Evolutionary conservation across 495 filamentous ascomycete genomes (phyloP).

Genomic region (Aspergillus nanangensis): DNA sequence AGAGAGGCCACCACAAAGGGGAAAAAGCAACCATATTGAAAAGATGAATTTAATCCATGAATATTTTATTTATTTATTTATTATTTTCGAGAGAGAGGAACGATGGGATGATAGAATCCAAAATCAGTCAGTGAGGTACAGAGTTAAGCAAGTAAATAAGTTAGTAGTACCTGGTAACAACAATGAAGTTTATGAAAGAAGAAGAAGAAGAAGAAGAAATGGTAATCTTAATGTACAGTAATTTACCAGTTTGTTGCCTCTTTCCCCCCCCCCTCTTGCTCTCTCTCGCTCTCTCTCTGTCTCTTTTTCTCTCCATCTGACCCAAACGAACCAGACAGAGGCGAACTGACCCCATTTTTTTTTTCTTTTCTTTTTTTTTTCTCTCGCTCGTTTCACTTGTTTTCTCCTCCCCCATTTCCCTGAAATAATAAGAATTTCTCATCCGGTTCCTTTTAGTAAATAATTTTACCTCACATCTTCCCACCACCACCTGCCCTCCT

Average conservation of each 20-base stretch:
- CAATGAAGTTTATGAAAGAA: too few species aligned
- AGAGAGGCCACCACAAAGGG: neutral
- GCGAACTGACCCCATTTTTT: neutral
- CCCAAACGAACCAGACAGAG: neutral
- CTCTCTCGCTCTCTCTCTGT: neutral
- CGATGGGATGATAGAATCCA: too few species aligned
- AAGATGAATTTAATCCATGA: neutral
- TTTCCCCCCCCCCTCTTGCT: too few species aligned
- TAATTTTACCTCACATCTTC: conserved; percentile 43
- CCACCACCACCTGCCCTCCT: too few species aligned
- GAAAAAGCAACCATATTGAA: neutral
- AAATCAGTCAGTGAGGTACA: too few species aligned
- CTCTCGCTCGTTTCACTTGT: conserved; percentile 7
- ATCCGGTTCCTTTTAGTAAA: conserved; percentile 38
- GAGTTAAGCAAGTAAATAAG: too few species aligned
- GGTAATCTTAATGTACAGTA: too few species aligned
- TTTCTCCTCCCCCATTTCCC: conserved; percentile 7
- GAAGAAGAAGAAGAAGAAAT: too few species aligned
- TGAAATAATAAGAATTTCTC: conserved; percentile 20
- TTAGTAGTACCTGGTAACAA: too few species aligned
- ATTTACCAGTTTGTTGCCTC: too few species aligned
- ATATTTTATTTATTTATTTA: too few species aligned
- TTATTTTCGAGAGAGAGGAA: too few species aligned
- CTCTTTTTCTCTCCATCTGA: neutral
- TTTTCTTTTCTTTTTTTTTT: conserved; percentile 8